These are phyloP conservation scores for Zarea fungicola DNA, from an alignment of 2,329 filamentous ascomycete genomes.

Conservation along the genomic window DNA sequence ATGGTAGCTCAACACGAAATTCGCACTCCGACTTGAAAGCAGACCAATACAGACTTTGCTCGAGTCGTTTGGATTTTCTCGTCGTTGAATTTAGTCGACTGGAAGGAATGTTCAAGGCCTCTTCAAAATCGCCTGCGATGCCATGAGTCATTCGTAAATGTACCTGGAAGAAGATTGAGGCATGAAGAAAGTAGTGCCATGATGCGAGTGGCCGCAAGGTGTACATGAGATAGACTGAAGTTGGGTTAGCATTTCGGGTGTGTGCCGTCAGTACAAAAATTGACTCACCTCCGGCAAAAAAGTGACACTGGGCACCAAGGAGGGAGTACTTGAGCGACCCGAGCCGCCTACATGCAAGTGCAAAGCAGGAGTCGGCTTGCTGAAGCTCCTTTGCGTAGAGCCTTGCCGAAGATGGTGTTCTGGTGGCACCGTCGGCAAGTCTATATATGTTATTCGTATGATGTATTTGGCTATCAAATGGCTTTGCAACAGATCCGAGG, in stretches of 20 bases:
- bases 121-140: slow-evolving; percentile 13
- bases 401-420: slow-evolving; percentile 6
- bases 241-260: background rate
- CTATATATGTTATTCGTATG: background rate
- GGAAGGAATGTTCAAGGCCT: slow-evolving; percentile 8
- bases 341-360: slow-evolving; percentile 21
- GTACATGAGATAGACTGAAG: slow-evolving; percentile 34
- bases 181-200: slow-evolving; percentile 32
- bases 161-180: slow-evolving; percentile 27
- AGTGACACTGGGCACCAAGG: slow-evolving; percentile 32
- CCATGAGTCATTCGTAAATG: slow-evolving; percentile 24
- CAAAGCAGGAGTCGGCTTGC: slow-evolving; percentile 21
- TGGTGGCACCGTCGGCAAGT: background rate
- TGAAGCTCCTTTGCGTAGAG: slow-evolving; percentile 17
- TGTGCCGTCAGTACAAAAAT: no score
- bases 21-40: slow-evolving; percentile 40
- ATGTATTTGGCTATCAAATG: slow-evolving; percentile 15
- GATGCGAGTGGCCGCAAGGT: slow-evolving; percentile 31
- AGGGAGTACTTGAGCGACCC: slow-evolving; percentile 23
- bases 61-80: slow-evolving; percentile 24
- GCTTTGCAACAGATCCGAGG: slow-evolving; percentile 18
- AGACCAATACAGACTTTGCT: slow-evolving; percentile 38
- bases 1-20: slow-evolving; percentile 32
- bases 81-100: slow-evolving; percentile 4
- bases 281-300: slow-evolving; percentile 27